Evolutionary conservation across 2,329 filamentous ascomycete species (phyloP).

Genomic region (Ceratocystis cubensis): DNA sequence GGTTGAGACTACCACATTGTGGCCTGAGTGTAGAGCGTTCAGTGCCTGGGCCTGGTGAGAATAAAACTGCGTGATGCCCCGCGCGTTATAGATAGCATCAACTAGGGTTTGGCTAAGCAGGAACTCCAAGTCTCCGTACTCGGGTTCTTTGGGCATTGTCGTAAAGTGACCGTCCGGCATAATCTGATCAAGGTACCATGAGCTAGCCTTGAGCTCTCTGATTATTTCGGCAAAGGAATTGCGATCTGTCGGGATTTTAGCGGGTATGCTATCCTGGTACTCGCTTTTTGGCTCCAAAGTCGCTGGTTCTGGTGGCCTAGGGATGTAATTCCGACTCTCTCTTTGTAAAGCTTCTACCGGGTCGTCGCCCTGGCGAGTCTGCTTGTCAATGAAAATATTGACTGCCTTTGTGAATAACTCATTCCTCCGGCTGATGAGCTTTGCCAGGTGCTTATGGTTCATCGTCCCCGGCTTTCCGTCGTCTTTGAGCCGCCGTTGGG

Average conservation of each 20-base stretch:
- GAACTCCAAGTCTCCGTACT: slow-evolving; percentile 76
- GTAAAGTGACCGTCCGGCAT: slow-evolving; percentile 86
- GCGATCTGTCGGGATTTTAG: slow-evolving; percentile 65
- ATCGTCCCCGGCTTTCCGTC: slow-evolving; percentile 27
- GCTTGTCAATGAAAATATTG: slow-evolving; percentile 63
- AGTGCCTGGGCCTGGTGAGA: slow-evolving; percentile 89
- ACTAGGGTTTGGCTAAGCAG: slow-evolving; percentile 79
- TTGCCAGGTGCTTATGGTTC: slow-evolving; percentile 14
- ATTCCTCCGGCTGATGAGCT: slow-evolving; percentile 78
- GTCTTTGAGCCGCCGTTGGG: slow-evolving; percentile 90
- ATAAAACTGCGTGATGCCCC: slow-evolving; percentile 74
- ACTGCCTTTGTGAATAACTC: slow-evolving; percentile 67
- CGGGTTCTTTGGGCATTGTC: slow-evolving; percentile 70
- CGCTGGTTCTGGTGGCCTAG: slow-evolving; percentile 13
- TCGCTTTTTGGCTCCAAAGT: neutral
- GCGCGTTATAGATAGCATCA: slow-evolving; percentile 91
- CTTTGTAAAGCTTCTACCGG: slow-evolving; percentile 52
- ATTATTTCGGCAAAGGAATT: slow-evolving; percentile 75
- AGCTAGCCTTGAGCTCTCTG: slow-evolving; percentile 62
- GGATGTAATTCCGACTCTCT: slow-evolving; percentile 49
- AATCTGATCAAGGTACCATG: slow-evolving; percentile 88
- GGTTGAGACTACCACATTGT: slow-evolving; percentile 83
- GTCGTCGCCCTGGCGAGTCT: slow-evolving; percentile 51
- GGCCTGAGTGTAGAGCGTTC: slow-evolving; percentile 69
- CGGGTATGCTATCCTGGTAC: slow-evolving; percentile 40